These are phyloP conservation scores for Nicotiana tabacum DNA, from an alignment of 257 asterid genomes.

Conservation along the genomic window DNA sequence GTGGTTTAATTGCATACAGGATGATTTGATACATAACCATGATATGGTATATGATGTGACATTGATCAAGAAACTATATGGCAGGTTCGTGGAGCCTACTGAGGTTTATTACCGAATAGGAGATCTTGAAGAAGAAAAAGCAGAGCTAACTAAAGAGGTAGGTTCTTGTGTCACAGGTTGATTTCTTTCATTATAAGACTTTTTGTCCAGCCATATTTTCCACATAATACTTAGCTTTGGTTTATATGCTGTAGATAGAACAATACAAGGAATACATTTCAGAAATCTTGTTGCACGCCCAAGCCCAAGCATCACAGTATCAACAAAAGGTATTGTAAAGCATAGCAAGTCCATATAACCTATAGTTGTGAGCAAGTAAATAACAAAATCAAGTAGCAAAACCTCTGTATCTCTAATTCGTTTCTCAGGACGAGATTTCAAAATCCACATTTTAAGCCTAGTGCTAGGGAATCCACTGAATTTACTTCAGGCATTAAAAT, in stretches of 20 bases:
- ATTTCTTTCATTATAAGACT: not conserved
- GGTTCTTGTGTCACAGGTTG: constrained; percentile 13
- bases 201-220: not conserved
- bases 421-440: not conserved
- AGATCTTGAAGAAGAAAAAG: constrained; percentile 59
- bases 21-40: not conserved
- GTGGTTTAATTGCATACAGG: not conserved
- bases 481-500: not conserved
- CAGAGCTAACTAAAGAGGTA: constrained; percentile 63
- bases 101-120: constrained; percentile 44
- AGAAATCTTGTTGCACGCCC: constrained; percentile 76
- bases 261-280: constrained; percentile 61
- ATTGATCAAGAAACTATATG: constrained; percentile 34
- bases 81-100: constrained; percentile 37
- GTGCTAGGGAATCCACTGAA: not conserved
- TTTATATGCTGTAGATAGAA: constrained; percentile 46
- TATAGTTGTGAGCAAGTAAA: not conserved
- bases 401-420: not conserved
- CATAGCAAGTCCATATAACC: constrained; percentile 1
- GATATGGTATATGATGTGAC: not conserved
- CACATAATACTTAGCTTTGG: constrained; percentile 14
- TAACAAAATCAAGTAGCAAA: not conserved
- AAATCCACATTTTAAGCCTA: not conserved
- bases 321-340: constrained; percentile 60
- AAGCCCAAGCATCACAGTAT: constrained; percentile 86